These are phyloP conservation scores for Cruciata laevipes DNA, from an alignment of 257 asterid genomes.

Conservation along the genomic window DNA sequence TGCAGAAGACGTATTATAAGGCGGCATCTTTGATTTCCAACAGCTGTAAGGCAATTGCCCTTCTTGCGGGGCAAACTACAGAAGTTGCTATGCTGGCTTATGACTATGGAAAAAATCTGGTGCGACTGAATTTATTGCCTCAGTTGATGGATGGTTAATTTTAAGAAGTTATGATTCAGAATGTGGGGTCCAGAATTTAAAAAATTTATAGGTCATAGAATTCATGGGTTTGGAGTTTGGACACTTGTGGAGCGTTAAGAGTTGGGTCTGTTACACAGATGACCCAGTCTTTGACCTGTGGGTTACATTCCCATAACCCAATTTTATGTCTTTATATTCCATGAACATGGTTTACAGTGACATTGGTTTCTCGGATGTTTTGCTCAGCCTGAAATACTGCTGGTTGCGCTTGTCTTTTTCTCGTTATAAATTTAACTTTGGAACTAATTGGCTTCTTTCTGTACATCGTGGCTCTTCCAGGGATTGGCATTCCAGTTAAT, in stretches of 20 bases:
- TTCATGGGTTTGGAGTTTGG: background rate
- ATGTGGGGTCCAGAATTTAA: background rate
- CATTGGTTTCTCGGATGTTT: background rate
- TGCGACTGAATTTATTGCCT: slow-evolving; percentile 23
- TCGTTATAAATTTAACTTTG: background rate
- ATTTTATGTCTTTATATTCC: background rate
- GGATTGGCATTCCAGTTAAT: slow-evolving; percentile 93
- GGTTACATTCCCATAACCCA: background rate
- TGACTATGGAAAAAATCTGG: slow-evolving; percentile 95
- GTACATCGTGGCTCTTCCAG: slow-evolving; percentile 33
- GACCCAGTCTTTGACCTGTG: background rate
- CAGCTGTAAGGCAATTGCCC: slow-evolving; percentile 88
- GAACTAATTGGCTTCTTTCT: slow-evolving; percentile 5
- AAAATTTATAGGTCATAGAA: background rate
- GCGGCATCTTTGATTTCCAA: slow-evolving; percentile 93
- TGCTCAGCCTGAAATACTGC: background rate
- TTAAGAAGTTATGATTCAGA: background rate
- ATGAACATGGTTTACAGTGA: background rate
- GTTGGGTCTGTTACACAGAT: background rate
- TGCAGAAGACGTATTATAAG: slow-evolving; percentile 96
- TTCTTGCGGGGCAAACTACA: slow-evolving; percentile 89
- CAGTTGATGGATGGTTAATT: background rate
- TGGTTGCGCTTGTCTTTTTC: background rate
- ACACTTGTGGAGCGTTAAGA: background rate
- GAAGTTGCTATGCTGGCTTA: slow-evolving; percentile 83